phyloP scores from a whole-genome alignment of 345 rosid species.

The Garcia nutans region DNA sequence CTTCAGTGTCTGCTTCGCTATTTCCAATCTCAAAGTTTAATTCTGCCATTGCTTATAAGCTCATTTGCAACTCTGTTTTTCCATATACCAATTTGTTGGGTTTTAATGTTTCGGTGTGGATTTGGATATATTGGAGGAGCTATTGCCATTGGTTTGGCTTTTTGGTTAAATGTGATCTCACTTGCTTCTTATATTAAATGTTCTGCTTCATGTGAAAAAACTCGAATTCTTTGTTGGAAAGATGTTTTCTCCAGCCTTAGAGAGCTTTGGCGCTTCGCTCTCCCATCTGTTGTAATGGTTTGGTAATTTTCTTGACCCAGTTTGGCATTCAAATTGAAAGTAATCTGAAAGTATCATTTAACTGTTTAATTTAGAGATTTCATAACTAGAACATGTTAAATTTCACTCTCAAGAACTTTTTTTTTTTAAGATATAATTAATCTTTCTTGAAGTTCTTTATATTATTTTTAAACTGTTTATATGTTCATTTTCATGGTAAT shows the following conservation, averaged over 20 bases:
- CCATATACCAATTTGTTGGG: constrained; percentile 48
- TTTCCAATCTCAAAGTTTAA: constrained; percentile 47
- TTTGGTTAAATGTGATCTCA: constrained; percentile 41
- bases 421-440: neutral
- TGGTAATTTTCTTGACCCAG: constrained; percentile 37
- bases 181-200: constrained; percentile 35
- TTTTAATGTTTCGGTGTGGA: constrained; percentile 35
- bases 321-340: too few species aligned
- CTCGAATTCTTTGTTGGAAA: constrained; percentile 1
- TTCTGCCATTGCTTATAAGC: constrained; percentile 40
- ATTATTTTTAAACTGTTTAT: too few species aligned
- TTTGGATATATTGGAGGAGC: constrained; percentile 46
- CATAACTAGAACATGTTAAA: too few species aligned
- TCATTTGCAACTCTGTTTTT: constrained; percentile 38
- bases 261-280: constrained; percentile 15
- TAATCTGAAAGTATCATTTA: too few species aligned
- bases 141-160: constrained; percentile 30
- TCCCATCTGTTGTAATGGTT: constrained; percentile 56
- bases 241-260: constrained; percentile 2
- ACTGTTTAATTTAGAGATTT: too few species aligned
- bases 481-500: neutral
- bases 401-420: too few species aligned
- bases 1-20: constrained; percentile 43
- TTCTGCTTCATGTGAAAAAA: constrained; percentile 29
- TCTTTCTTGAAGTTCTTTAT: neutral